Percentiles rank a stretch among this genome's conserved stretches.
Evolutionary conservation across 768 basidiomycete species (phyloP).

Genomic region (Amanita rimosa): DNA sequence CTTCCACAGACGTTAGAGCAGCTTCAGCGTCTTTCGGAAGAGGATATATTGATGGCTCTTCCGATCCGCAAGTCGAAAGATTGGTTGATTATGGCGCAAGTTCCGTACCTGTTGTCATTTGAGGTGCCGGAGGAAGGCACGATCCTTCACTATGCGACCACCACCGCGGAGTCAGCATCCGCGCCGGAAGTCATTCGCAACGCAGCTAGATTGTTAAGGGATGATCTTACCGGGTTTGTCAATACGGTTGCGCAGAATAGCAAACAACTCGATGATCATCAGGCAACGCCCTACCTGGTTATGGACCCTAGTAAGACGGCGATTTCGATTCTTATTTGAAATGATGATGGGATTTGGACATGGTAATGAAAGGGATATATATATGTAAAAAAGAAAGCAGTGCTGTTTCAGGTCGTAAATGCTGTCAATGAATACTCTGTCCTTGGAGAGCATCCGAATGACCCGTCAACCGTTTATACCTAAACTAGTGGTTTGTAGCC

Average conservation of each 20-base stretch:
- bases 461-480: too few species aligned
- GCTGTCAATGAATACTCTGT: too few species aligned
- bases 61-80: slow-evolving; percentile 13
- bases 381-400: too few species aligned
- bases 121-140: slow-evolving; percentile 14
- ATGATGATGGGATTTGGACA: too few species aligned
- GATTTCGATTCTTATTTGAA: slow-evolving; percentile 17
- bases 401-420: too few species aligned
- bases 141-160: slow-evolving; percentile 15
- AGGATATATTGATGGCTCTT: slow-evolving; percentile 13
- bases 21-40: slow-evolving; percentile 12
- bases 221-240: slow-evolving; percentile 13
- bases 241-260: slow-evolving; percentile 10
- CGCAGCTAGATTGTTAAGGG: slow-evolving; percentile 8
- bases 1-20: slow-evolving; percentile 13
- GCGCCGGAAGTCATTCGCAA: neutral
- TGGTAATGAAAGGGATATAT: too few species aligned
- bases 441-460: too few species aligned
- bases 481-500: too few species aligned
- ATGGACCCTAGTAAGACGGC: slow-evolving; percentile 17
- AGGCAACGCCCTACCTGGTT: slow-evolving; percentile 17
- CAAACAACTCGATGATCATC: slow-evolving; percentile 18
- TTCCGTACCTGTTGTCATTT: slow-evolving; percentile 18
- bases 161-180: slow-evolving; percentile 7
- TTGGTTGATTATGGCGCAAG: slow-evolving; percentile 19